phyloP scores from a whole-genome alignment of 75 land plant species.

The Ceratopteris richardii region DNA sequence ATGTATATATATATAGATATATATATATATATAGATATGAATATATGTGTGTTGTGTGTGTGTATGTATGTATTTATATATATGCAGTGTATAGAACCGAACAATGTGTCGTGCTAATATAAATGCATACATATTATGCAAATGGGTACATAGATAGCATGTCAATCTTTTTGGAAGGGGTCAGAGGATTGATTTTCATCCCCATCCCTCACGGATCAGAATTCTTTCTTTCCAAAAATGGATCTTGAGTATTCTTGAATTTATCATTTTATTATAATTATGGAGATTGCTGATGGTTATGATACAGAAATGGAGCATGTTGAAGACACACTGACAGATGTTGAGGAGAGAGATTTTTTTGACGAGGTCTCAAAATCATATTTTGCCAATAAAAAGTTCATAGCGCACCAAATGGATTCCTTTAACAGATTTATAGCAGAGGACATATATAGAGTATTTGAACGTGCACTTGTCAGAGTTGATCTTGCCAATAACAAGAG shows the following conservation, averaged over 20 bases:
- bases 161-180: not conserved
- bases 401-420: constrained; percentile 74
- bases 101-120: too few relatives aligned
- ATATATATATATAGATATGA: too few relatives aligned
- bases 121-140: not conserved
- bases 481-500: constrained; percentile 46
- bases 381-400: constrained; percentile 53
- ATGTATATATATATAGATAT: too few relatives aligned
- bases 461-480: constrained; percentile 35
- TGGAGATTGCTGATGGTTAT: not conserved
- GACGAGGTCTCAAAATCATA: constrained; percentile 23
- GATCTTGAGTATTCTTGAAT: not conserved
- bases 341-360: not conserved
- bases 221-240: not conserved
- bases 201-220: too few relatives aligned
- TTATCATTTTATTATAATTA: not conserved
- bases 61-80: too few relatives aligned
- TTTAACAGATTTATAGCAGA: constrained; percentile 54
- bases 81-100: too few relatives aligned
- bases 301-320: not conserved
- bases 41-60: too few relatives aligned
- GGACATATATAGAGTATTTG: constrained; percentile 56
- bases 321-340: not conserved
- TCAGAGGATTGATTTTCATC: too few relatives aligned
- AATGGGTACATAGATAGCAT: not conserved